phyloP scores from a whole-genome alignment of 192 early-diverging fungal species.

The Entrophospora sp. region DNA sequence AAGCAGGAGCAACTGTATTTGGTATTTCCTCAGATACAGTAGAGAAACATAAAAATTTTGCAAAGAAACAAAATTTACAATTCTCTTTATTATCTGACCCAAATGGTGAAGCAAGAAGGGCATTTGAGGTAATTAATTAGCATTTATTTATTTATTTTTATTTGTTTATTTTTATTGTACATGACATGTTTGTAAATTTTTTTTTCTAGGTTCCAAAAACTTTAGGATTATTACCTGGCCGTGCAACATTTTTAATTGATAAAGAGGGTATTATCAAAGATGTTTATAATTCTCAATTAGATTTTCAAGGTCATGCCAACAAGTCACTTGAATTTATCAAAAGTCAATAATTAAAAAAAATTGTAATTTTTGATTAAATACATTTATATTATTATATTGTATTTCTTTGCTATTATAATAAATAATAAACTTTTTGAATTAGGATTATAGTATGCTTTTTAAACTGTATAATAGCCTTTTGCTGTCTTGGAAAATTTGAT shows the following conservation, averaged over 20 bases:
- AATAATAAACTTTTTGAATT: too few relatives aligned
- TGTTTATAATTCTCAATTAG: conserved; percentile 29
- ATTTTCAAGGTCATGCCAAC: conserved; percentile 25
- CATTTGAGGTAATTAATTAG: conserved; percentile 24
- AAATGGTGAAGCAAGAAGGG: conserved; percentile 19
- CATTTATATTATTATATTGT: too few relatives aligned
- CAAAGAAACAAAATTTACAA: conserved; percentile 16
- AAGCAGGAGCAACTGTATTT: conserved; percentile 27
- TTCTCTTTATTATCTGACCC: conserved; percentile 30
- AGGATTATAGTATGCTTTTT: too few relatives aligned
- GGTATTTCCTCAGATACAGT: conserved; percentile 28
- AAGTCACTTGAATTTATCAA: conserved; percentile 24
- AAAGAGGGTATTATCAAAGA: conserved; percentile 28
- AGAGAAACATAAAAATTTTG: conserved; percentile 26
- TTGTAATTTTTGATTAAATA: too few relatives aligned
- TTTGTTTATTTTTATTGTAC: neutral
- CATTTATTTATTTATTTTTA: too few relatives aligned
- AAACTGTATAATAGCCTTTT: too few relatives aligned
- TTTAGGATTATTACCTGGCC: conserved; percentile 22
- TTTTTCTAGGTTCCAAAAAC: conserved; percentile 15
- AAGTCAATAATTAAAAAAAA: neutral
- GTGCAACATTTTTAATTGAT: conserved; percentile 29
- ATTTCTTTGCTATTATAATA: too few relatives aligned
- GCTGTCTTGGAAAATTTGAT: too few relatives aligned
- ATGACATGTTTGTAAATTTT: neutral